Conservation (phyloP, 768 basidiomycete genomes). For the Trametopsis cervina region DNA sequence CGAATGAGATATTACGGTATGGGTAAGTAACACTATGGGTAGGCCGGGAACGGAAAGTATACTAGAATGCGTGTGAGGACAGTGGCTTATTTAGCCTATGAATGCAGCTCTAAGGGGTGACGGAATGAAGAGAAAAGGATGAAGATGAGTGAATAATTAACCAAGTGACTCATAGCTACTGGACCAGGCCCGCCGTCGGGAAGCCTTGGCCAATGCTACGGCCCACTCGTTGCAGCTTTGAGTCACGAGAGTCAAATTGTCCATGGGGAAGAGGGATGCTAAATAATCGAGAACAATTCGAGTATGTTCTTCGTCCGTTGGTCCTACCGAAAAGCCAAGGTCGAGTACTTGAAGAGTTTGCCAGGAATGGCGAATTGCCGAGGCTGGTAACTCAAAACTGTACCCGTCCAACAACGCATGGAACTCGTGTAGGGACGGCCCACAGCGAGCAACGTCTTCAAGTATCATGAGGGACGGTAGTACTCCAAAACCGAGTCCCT, state of each 20-base stretch:
- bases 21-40: no score
- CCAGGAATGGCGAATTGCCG: background rate
- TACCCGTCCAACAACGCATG: conserved; percentile 1
- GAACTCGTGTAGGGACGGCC: conserved; percentile 4
- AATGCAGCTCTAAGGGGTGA: no score
- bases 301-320: background rate
- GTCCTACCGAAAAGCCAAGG: conserved; percentile 4
- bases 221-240: background rate
- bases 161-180: no score
- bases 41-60: no score
- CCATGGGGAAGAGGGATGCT: background rate
- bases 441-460: conserved; percentile 1
- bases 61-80: no score
- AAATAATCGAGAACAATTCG: background rate
- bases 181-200: background rate
- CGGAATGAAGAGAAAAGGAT: no score
- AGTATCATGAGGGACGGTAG: conserved; percentile 4
- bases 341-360: conserved; percentile 1
- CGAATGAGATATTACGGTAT: no score
- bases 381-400: background rate
- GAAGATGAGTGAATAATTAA: no score
- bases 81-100: no score
- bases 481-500: background rate
- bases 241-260: background rate
- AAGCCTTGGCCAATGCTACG: background rate